These are phyloP conservation scores for Pyronema omphalodes DNA, from an alignment of 495 filamentous ascomycete species.

Conservation along the genomic window DNA sequence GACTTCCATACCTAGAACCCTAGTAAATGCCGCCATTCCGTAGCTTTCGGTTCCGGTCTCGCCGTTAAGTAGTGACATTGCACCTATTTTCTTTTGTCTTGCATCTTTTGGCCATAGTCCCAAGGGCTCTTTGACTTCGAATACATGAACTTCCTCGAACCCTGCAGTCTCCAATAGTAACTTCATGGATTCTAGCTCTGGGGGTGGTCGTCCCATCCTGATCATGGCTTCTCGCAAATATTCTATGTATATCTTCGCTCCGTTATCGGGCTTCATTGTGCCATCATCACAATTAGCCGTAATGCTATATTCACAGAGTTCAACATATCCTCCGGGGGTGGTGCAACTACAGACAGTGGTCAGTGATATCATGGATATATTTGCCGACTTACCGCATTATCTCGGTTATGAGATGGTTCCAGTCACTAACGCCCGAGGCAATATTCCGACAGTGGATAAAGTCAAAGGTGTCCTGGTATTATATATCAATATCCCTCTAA, in stretches of 20 bases:
- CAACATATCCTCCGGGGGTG: constrained; percentile 35
- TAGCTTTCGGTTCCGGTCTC: constrained; percentile 14
- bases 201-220: not conserved
- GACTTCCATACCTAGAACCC: constrained; percentile 21
- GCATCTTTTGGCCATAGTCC: constrained; percentile 19
- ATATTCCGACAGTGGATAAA: too few relatives aligned
- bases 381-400: too few relatives aligned
- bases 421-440: too few relatives aligned
- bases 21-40: constrained; percentile 27
- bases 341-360: too few relatives aligned
- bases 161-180: too few relatives aligned
- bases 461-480: too few relatives aligned
- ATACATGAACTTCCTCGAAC: not conserved
- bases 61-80: not conserved
- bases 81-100: constrained; percentile 14
- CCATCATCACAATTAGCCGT: constrained; percentile 26
- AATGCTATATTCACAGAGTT: constrained; percentile 38
- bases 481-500: too few relatives aligned
- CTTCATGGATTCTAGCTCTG: not conserved
- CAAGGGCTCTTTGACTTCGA: not conserved
- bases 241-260: not conserved
- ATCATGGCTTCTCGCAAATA: constrained; percentile 1
- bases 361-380: too few relatives aligned
- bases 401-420: too few relatives aligned
- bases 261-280: constrained; percentile 4